Percentiles rank a stretch among this genome's conserved stretches.
phyloP scores from a whole-genome alignment of 1,139 yeast genomes.

The Candida sp. region DNA sequence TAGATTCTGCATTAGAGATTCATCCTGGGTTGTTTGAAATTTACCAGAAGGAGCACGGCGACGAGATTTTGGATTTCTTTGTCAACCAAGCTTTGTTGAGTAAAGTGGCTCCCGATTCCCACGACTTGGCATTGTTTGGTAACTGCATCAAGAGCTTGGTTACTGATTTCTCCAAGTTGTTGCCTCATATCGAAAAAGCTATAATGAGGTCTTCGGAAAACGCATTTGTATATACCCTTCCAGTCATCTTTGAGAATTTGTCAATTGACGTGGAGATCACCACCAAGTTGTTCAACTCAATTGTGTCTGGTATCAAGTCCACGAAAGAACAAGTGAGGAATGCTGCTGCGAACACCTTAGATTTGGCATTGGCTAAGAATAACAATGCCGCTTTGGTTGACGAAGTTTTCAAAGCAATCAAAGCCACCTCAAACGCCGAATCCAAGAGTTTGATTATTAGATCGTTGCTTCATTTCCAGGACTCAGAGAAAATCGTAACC shows the following conservation, averaged over 20 bases:
- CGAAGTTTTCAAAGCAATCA: constrained; percentile 61
- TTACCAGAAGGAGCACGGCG: constrained; percentile 22
- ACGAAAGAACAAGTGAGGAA: constrained; percentile 67
- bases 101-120: constrained; percentile 38
- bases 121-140: constrained; percentile 32
- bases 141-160: constrained; percentile 48
- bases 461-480: constrained; percentile 13
- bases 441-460: constrained; percentile 47
- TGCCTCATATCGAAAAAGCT: constrained; percentile 78
- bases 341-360: constrained; percentile 52
- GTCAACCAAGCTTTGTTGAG: constrained; percentile 47
- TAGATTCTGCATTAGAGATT: constrained; percentile 36
- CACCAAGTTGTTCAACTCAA: constrained; percentile 59
- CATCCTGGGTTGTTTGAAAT: constrained; percentile 40
- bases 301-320: constrained; percentile 72
- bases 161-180: constrained; percentile 36
- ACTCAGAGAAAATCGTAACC: constrained; percentile 44
- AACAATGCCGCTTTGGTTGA: constrained; percentile 33
- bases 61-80: constrained; percentile 20
- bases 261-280: constrained; percentile 19
- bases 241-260: constrained; percentile 42
- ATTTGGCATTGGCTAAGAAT: constrained; percentile 22
- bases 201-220: constrained; percentile 83
- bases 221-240: constrained; percentile 57
- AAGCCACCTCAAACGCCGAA: constrained; percentile 69